Conservation (phyloP, 2,329 filamentous ascomycete species). For the Cordyceps cateniannulata region DNA sequence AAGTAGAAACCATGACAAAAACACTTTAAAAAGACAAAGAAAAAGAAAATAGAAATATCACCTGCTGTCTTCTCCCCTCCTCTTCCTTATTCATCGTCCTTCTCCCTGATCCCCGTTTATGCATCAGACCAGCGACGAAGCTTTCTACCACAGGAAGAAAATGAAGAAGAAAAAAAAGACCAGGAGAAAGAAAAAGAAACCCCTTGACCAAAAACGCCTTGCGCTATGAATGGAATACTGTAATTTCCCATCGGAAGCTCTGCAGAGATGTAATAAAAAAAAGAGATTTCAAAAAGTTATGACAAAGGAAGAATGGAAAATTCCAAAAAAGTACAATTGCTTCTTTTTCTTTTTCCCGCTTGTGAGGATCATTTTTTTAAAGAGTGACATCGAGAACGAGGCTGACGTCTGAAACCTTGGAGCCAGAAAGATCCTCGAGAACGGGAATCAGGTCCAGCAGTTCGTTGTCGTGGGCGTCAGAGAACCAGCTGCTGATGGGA, state of each 20-base stretch:
- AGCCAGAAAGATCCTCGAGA: slow-evolving; percentile 87
- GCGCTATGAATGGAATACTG: slow-evolving; percentile 40
- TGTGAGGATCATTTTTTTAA: slow-evolving; percentile 32
- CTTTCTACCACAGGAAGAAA: slow-evolving; percentile 12
- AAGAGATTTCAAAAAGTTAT: slow-evolving; percentile 4
- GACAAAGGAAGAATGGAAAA: slow-evolving; percentile 25
- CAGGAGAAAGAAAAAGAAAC: slow-evolving; percentile 28
- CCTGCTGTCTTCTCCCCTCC: slow-evolving; percentile 6
- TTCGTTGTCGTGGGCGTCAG: slow-evolving; percentile 98
- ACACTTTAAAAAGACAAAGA: slow-evolving; percentile 7
- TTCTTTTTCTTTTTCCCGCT: slow-evolving; percentile 9
- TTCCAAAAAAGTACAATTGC: slow-evolving; percentile 14
- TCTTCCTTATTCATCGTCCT: slow-evolving; percentile 14
- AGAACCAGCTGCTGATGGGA: slow-evolving; percentile 99
- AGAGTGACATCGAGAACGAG: slow-evolving; percentile 89
- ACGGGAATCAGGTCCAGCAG: slow-evolving; percentile 95
- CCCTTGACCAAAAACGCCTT: slow-evolving; percentile 45
- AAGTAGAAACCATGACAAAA: neutral
- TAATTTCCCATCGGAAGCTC: slow-evolving; percentile 12
- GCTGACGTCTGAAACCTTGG: slow-evolving; percentile 91
- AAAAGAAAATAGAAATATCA: slow-evolving; percentile 9
- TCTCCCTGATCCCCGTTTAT: slow-evolving; percentile 18
- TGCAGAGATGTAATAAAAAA: slow-evolving; percentile 11
- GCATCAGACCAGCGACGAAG: slow-evolving; percentile 25
- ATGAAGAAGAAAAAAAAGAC: slow-evolving; percentile 14